phyloP scores from a whole-genome alignment of 106 monocot genomes.

The Allium cepa region DNA sequence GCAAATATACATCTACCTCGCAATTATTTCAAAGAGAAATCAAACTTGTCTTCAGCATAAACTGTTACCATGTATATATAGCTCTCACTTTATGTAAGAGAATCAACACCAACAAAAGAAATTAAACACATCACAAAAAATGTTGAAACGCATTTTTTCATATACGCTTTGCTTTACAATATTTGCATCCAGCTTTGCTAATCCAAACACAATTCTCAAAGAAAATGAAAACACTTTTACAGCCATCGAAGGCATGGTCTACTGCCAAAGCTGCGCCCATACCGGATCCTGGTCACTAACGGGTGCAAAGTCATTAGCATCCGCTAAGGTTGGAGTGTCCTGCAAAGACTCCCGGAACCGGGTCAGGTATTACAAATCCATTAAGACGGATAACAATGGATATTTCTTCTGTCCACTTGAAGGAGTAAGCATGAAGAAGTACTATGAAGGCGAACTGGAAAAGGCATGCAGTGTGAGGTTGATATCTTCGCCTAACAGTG shows the following conservation, averaged over 20 bases:
- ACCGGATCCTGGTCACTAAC: slow-evolving; percentile 31
- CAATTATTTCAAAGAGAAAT: no score
- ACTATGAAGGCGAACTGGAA: neutral
- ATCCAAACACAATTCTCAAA: slow-evolving; percentile 1
- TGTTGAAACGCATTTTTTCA: neutral
- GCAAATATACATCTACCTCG: no score
- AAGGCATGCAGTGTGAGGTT: slow-evolving; percentile 34
- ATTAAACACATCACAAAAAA: neutral
- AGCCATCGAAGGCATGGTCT: slow-evolving; percentile 43
- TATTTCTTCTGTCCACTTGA: slow-evolving; percentile 39
- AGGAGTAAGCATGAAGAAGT: neutral
- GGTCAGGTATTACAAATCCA: slow-evolving; percentile 19
- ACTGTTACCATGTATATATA: no score
- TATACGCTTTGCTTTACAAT: neutral
- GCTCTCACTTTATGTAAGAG: no score
- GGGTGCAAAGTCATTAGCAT: slow-evolving; percentile 27
- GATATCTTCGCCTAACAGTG: slow-evolving; percentile 31
- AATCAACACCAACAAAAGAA: neutral
- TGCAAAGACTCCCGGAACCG: slow-evolving; percentile 48
- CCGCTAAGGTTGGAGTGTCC: slow-evolving; percentile 34
- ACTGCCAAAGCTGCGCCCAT: slow-evolving; percentile 45
- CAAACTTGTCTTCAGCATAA: no score
- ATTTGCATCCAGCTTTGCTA: neutral
- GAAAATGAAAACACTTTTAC: slow-evolving; percentile 4
- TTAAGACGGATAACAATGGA: slow-evolving; percentile 22